phyloP scores from a whole-genome alignment of 1,284 basidiomycete genomes.

The Austroboletus niveus region DNA sequence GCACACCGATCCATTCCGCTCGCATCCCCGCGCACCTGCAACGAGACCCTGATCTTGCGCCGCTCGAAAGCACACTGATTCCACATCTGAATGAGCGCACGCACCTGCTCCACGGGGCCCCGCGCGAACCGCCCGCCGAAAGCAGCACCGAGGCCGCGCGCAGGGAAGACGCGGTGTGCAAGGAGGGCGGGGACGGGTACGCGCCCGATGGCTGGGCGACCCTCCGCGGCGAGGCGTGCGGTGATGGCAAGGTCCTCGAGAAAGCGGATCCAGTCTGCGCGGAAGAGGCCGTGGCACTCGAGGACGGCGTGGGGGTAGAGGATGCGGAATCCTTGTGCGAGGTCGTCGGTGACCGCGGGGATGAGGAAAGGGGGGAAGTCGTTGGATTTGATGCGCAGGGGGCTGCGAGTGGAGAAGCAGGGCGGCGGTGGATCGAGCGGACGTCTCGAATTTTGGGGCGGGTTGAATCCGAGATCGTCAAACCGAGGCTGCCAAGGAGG shows the following conservation, averaged over 20 bases:
- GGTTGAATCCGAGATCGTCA: constrained; percentile 16
- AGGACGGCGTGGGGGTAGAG: constrained; percentile 26
- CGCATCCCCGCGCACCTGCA: constrained; percentile 8
- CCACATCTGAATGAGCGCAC: constrained; percentile 29
- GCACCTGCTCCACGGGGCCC: constrained; percentile 24
- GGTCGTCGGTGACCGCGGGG: constrained; percentile 17
- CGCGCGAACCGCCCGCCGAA: constrained; percentile 27
- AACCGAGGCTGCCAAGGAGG: constrained; percentile 30
- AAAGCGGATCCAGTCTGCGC: constrained; percentile 29
- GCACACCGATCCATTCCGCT: constrained; percentile 7
- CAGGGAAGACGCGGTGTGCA: constrained; percentile 16
- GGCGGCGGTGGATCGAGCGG: constrained; percentile 33
- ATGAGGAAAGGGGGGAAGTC: constrained; percentile 30
- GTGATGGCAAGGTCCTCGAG: constrained; percentile 28
- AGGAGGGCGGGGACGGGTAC: constrained; percentile 15
- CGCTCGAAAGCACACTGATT: constrained; percentile 34
- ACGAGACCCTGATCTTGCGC: constrained; percentile 27
- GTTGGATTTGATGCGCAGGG: constrained; percentile 26
- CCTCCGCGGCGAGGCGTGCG: constrained; percentile 23
- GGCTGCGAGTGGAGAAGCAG: constrained; percentile 32
- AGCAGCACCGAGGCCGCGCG: constrained; percentile 10
- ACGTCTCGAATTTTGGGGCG: constrained; percentile 2
- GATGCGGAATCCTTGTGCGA: constrained; percentile 28
- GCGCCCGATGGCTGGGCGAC: constrained; percentile 22
- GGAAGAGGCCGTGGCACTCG: constrained; percentile 28